A percentile compares a stretch with the other conserved stretches of the same genome.
phyloP scores from a whole-genome alignment of 2,329 filamentous ascomycete genomes.

The Trichothecium sympodiale region DNA sequence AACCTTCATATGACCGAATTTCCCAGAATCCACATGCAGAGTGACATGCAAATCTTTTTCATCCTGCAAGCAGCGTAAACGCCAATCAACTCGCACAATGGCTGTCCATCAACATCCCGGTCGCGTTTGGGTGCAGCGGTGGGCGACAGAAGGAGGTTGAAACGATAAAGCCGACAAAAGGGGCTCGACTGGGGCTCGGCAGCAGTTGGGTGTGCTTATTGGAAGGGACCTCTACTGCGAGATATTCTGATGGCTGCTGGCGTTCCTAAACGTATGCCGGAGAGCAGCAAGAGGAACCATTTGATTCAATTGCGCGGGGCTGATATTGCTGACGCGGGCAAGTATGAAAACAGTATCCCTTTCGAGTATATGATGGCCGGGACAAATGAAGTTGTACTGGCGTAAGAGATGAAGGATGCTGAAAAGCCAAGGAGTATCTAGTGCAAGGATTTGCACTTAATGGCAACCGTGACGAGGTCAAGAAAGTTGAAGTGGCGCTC shows the following conservation, averaged over 20 bases:
- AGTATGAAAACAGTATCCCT: slow-evolving; percentile 35
- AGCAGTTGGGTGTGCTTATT: slow-evolving; percentile 36
- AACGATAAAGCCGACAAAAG: slow-evolving; percentile 13
- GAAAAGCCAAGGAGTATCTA: too few relatives aligned
- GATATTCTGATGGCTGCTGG: slow-evolving; percentile 32
- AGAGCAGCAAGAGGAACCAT: slow-evolving; percentile 1
- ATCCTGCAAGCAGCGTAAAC: too few relatives aligned
- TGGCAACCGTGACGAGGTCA: too few relatives aligned
- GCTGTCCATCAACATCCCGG: too few relatives aligned
- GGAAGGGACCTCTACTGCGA: slow-evolving; percentile 33
- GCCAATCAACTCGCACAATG: too few relatives aligned
- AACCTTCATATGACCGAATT: too few relatives aligned
- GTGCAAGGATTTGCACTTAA: too few relatives aligned
- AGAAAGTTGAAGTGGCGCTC: slow-evolving; percentile 34
- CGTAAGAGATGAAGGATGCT: slow-evolving; percentile 35
- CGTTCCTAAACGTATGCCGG: slow-evolving; percentile 13
- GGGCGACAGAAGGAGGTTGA: too few relatives aligned
- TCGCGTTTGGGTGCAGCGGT: too few relatives aligned
- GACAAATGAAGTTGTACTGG: slow-evolving; percentile 35
- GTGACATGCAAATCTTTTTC: too few relatives aligned
- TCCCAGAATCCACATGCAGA: too few relatives aligned
- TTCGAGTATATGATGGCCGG: slow-evolving; percentile 36
- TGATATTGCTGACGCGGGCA: slow-evolving; percentile 32
- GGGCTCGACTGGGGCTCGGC: slow-evolving; percentile 36
- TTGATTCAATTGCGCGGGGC: slow-evolving; percentile 40